phyloP scores from a whole-genome alignment of 768 basidiomycete genomes.

The Lactifluus rugatus region DNA sequence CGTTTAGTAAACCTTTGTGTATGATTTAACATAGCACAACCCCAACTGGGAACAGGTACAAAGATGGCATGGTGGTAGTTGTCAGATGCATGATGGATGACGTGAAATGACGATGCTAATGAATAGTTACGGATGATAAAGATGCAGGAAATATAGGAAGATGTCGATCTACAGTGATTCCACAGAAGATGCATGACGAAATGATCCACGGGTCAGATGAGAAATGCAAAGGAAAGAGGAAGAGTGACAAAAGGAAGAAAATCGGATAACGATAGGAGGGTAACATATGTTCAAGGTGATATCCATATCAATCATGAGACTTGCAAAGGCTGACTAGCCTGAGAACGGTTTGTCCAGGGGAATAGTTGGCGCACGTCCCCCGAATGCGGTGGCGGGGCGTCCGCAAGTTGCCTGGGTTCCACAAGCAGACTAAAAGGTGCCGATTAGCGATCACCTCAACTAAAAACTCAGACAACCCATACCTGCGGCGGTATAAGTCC shows the following conservation, averaged over 20 bases:
- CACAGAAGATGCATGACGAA: constrained; percentile 15
- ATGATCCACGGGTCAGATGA: constrained; percentile 12
- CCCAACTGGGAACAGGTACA: constrained; percentile 6
- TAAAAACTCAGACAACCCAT: constrained; percentile 20
- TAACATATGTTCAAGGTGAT: not conserved
- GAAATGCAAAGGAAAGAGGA: constrained; percentile 8
- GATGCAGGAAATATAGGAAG: constrained; percentile 15
- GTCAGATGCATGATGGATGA: constrained; percentile 11
- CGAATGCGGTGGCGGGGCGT: constrained; percentile 45
- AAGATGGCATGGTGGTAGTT: constrained; percentile 5
- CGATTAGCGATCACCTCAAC: constrained; percentile 9
- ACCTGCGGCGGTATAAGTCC: constrained; percentile 82
- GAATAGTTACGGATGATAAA: constrained; percentile 18
- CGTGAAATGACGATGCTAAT: constrained; percentile 13
- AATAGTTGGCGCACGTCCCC: constrained; percentile 73
- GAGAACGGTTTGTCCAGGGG: constrained; percentile 52
- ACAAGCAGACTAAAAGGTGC: constrained; percentile 52
- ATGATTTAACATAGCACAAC: constrained; percentile 8
- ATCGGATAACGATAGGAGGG: not conserved
- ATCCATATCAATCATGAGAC: constrained; percentile 4
- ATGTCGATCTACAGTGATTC: constrained; percentile 17
- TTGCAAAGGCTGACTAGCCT: constrained; percentile 21
- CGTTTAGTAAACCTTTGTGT: not conserved
- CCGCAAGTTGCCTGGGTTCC: constrained; percentile 74
- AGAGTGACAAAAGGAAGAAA: not conserved